phyloP scores from a whole-genome alignment of 306 rosid species.

The Dryas drummondii region DNA sequence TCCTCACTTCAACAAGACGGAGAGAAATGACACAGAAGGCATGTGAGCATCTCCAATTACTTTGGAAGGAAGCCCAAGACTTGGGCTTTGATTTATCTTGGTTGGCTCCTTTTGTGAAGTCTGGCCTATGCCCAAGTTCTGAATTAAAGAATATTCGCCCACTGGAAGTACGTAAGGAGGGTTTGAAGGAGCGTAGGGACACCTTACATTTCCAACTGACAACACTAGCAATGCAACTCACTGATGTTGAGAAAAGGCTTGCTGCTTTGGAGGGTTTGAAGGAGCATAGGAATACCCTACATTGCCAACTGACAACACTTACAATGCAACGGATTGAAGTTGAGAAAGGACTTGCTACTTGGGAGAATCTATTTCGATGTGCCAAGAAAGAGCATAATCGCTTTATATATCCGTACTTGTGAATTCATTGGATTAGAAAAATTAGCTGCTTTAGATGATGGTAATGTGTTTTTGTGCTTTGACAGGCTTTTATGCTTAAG shows the following conservation, averaged over 20 bases:
- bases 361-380: neutral
- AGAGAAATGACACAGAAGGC: neutral
- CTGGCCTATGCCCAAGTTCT: neutral
- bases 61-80: constrained; percentile 9
- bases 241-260: neutral
- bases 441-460: neutral
- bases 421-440: neutral
- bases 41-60: neutral
- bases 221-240: constrained; percentile 1
- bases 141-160: neutral
- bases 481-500: neutral
- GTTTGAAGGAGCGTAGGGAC: neutral
- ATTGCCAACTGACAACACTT: constrained; percentile 12
- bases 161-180: neutral
- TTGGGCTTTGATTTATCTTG: constrained; percentile 14
- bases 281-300: neutral
- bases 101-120: constrained; percentile 1
- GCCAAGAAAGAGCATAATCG: neutral
- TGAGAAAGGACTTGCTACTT: neutral
- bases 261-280: neutral
- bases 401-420: neutral
- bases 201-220: constrained; percentile 16
- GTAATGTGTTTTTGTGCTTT: neutral
- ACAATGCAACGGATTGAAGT: neutral
- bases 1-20: constrained; percentile 12